Evolutionary conservation across 2,329 filamentous ascomycete genomes (phyloP).

Genomic region (Grosmannia huntii): DNA sequence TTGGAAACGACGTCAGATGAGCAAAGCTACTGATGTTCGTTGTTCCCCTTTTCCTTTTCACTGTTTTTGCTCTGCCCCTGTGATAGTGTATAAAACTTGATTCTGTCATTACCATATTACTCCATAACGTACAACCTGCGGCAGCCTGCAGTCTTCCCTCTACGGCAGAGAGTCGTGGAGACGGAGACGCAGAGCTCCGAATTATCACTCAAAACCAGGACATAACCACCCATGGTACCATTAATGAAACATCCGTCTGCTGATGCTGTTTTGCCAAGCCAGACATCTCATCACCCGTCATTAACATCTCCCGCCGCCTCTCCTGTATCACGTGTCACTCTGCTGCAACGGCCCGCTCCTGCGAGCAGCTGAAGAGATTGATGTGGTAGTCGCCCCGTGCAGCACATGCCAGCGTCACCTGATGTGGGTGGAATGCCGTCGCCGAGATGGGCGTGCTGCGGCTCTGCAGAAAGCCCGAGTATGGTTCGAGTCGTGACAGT

Average conservation of each 20-base stretch:
- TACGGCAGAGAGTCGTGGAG: not conserved
- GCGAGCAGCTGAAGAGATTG: conserved; percentile 63
- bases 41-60: not conserved
- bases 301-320: not conserved
- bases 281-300: not conserved
- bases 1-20: too few relatives aligned
- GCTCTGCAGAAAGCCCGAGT: conserved; percentile 75
- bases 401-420: conserved; percentile 79
- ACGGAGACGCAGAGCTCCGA: not conserved
- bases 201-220: not conserved
- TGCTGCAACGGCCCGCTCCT: conserved; percentile 8
- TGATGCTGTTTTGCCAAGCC: not conserved
- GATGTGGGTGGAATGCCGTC: conserved; percentile 91
- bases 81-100: not conserved
- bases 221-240: not conserved
- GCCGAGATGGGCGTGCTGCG: conserved; percentile 71
- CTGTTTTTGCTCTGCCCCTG: too few relatives aligned
- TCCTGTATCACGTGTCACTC: not conserved
- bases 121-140: not conserved
- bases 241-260: not conserved
- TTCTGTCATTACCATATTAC: not conserved
- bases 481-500: conserved; percentile 77
- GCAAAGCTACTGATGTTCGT: not conserved
- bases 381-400: conserved; percentile 81
- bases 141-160: not conserved